Percentiles rank a stretch among this genome's conserved stretches.
Evolutionary conservation across 2,329 filamentous ascomycete species (phyloP).

Genomic region (Massarina eburnea): DNA sequence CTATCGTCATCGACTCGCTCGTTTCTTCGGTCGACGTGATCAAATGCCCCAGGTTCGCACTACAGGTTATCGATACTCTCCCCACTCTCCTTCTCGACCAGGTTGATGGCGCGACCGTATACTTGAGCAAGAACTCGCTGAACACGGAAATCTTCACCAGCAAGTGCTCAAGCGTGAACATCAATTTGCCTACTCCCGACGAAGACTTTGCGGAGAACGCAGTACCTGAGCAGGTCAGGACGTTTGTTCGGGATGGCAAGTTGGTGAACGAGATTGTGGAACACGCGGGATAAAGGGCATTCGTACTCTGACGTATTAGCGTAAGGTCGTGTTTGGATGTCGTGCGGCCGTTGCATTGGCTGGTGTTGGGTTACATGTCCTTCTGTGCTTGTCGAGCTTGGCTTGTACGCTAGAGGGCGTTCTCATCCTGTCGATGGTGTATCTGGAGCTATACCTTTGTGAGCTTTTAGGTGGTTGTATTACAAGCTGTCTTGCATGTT

Average conservation of each 20-base stretch:
- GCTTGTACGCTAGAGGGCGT: too few species aligned
- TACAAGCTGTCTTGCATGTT: too few species aligned
- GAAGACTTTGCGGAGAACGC: conserved; percentile 86
- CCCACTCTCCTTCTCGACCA: conserved; percentile 91
- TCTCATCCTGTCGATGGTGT: too few species aligned
- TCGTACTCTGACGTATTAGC: conserved; percentile 3
- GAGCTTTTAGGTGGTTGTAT: too few species aligned
- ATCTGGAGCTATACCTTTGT: too few species aligned
- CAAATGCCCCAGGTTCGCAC: conserved; percentile 89
- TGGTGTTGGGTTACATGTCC: conserved; percentile 13
- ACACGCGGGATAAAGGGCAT: conserved; percentile 69
- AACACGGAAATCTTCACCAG: conserved; percentile 83
- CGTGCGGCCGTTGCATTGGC: conserved; percentile 18
- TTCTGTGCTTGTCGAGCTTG: too few species aligned
- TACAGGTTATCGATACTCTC: conserved; percentile 85
- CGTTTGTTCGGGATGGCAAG: conserved; percentile 72
- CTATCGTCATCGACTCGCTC: conserved; percentile 83
- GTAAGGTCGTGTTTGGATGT: conserved; percentile 1
- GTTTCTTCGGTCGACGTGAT: conserved; percentile 93
- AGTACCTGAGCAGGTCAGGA: conserved; percentile 88
- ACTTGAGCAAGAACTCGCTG: conserved; percentile 78
- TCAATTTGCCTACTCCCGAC: conserved; percentile 73
- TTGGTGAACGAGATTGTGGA: conserved; percentile 93
- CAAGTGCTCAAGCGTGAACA: conserved; percentile 84
- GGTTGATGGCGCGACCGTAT: conserved; percentile 85